Conservation (phyloP, 805 yeast species). For the Suhomyces sp. region DNA sequence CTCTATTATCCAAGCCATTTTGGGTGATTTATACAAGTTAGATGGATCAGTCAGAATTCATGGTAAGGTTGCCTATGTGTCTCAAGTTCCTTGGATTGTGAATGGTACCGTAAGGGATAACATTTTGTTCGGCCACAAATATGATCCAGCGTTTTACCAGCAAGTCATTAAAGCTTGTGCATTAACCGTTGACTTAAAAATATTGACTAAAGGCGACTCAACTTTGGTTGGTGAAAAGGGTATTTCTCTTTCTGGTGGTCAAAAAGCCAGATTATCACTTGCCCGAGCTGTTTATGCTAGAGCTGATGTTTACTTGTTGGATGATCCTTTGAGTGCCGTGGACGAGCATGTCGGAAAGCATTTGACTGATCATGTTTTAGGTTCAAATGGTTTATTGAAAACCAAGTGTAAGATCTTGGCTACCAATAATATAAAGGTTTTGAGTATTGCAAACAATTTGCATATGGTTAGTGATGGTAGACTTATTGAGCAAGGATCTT, state of each 20-base stretch:
- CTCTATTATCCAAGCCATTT: constrained; percentile 70
- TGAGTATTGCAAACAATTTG: constrained; percentile 69
- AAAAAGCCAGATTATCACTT: constrained; percentile 89
- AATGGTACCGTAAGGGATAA: constrained; percentile 91
- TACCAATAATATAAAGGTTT: constrained; percentile 81
- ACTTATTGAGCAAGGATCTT: constrained; percentile 64
- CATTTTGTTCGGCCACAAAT: constrained; percentile 83
- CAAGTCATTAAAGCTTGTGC: constrained; percentile 88
- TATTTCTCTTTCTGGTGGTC: constrained; percentile 94
- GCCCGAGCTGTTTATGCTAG: constrained; percentile 96
- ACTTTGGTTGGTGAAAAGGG: constrained; percentile 98
- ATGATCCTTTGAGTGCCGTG: constrained; percentile 93
- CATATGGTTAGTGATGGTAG: constrained; percentile 68
- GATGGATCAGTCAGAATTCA: constrained; percentile 68
- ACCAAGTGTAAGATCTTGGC: constrained; percentile 76
- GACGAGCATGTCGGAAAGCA: constrained; percentile 96
- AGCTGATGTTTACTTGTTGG: constrained; percentile 86
- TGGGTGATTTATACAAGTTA: constrained; percentile 79
- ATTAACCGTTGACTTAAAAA: constrained; percentile 68
- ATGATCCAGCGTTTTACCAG: constrained; percentile 76
- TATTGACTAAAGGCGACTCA: constrained; percentile 83
- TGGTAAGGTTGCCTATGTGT: constrained; percentile 84
- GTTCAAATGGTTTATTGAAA: constrained; percentile 72
- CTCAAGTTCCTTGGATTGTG: constrained; percentile 96
- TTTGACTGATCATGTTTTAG: constrained; percentile 76